Evolutionary conservation across 164 flowering plant genomes (phyloP), one percentile per base, ranked within the genome.

Genomic region (Litsea cubeba): DNA sequence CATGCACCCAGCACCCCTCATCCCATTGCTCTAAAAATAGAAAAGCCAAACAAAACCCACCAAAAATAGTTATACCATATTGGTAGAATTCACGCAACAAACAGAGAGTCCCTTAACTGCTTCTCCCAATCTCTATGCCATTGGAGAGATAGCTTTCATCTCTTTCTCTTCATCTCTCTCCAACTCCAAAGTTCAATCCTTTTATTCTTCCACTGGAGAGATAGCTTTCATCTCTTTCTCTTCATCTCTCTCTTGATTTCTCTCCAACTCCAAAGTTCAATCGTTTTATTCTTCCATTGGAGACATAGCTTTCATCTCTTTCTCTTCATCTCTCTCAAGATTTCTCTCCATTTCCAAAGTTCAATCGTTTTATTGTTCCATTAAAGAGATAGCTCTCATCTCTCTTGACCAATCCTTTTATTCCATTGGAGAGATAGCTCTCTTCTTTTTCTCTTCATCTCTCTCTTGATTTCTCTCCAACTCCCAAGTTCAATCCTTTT

Each of bases 1-100:
- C 81, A 82, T 80, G 84, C 83, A 81, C 84, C 87, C 77, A 78
- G 84, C 83, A 81, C 84, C 87, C 77, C 84, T 84, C 88, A 74
- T 82, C 80, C 76, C 51, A 18, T 72, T 74, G 64, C 24, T 62
- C 35, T 65, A 49, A 64, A 54, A 30, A 63, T 2, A 64, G 62
- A 67, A n/a, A 60, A 50, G 22, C 2, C 22, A 69, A 15, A 71
- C 40, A 68, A 51, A 40, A 49, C 12, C 28, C 62, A 8, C 18
- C n/a, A 58, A 66, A 58, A 70, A 30, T 5, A 32, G 22, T 58
- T 25, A 62, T 62, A 26, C 70, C 68, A 54, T n/a, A 23, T 54
- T 23, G 69, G 51, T 64, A 63, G 14, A 3, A 66, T 3, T 15
- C 20, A 28, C 7, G 5, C 50, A 32, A 66, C 69, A 3, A 66